A percentile compares a stretch with the other conserved stretches of the same genome.
phyloP scores from a whole-genome alignment of 345 rosid species.

The Brassica juncea region DNA sequence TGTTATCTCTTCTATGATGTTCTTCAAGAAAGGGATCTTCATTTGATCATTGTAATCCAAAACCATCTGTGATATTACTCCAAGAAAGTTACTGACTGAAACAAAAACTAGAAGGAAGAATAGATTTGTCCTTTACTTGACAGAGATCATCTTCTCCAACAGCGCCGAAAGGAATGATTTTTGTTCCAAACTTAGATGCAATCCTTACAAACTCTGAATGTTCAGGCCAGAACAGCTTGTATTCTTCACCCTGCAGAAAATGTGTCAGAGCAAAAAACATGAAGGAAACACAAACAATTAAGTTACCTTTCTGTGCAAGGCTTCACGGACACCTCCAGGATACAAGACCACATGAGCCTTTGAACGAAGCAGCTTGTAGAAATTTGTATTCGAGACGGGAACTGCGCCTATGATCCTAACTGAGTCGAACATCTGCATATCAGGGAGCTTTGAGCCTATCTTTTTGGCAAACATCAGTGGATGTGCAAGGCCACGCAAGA shows the following conservation, averaged over 20 bases:
- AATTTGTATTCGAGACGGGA: constrained; percentile 60
- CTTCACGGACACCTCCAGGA: constrained; percentile 83
- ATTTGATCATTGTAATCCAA: constrained; percentile 60
- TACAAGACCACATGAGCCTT: constrained; percentile 64
- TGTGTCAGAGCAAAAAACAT: background rate
- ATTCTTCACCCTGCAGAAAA: constrained; percentile 63
- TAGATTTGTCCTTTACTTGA: constrained; percentile 48
- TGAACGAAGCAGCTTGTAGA: constrained; percentile 63
- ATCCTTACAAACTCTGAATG: constrained; percentile 70
- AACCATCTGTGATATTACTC: constrained; percentile 35
- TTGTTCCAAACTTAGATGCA: constrained; percentile 76
- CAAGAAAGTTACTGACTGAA: background rate
- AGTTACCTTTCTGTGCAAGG: constrained; percentile 62
- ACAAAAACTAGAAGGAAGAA: background rate
- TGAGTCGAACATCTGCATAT: constrained; percentile 45
- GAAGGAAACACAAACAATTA: constrained; percentile 14
- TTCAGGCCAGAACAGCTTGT: constrained; percentile 75
- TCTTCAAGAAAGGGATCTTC: background rate
- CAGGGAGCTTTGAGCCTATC: constrained; percentile 44
- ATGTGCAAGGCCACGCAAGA: constrained; percentile 70
- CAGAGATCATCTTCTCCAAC: constrained; percentile 83
- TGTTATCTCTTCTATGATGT: background rate
- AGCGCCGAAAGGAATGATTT: constrained; percentile 65
- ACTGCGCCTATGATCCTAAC: constrained; percentile 57
- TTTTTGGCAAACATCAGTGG: constrained; percentile 51